Conservation (phyloP, 2,329 filamentous ascomycete species). For the Dryadomyces sulphureus region DNA sequence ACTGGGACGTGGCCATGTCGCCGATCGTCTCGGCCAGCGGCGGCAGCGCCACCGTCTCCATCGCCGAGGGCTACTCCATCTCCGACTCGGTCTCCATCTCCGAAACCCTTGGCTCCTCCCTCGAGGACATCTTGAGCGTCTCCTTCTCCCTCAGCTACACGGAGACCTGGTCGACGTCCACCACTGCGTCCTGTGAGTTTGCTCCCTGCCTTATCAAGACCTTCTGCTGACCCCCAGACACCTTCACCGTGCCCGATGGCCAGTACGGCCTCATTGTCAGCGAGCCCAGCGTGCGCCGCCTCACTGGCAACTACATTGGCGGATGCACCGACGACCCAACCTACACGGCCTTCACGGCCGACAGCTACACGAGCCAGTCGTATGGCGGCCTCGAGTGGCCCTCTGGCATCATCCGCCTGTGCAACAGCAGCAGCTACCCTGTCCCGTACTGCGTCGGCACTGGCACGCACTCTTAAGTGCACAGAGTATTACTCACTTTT, state of each 20-base stretch:
- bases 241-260: not conserved
- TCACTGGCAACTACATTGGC: not conserved
- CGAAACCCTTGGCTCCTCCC: not conserved
- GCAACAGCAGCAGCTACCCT: not conserved
- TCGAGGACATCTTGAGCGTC: not conserved
- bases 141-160: not conserved
- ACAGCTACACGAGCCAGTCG: not conserved
- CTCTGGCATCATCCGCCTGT: not conserved
- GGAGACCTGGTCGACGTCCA: not conserved
- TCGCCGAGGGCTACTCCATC: not conserved
- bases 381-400: not conserved
- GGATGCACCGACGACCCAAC: not conserved
- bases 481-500: too few relatives aligned
- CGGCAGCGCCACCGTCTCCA: not conserved
- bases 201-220: not conserved
- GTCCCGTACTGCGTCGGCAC: constrained; percentile 1
- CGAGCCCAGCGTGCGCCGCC: constrained; percentile 1
- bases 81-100: not conserved
- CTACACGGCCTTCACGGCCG: not conserved
- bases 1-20: constrained; percentile 3
- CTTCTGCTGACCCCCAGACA: not conserved
- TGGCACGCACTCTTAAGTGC: not conserved
- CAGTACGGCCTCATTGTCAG: constrained; percentile 1
- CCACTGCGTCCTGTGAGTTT: not conserved
- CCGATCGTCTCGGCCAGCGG: not conserved